Evolutionary conservation across 2,329 filamentous ascomycete species (phyloP).

Genomic region (Alternaria infectoria): DNA sequence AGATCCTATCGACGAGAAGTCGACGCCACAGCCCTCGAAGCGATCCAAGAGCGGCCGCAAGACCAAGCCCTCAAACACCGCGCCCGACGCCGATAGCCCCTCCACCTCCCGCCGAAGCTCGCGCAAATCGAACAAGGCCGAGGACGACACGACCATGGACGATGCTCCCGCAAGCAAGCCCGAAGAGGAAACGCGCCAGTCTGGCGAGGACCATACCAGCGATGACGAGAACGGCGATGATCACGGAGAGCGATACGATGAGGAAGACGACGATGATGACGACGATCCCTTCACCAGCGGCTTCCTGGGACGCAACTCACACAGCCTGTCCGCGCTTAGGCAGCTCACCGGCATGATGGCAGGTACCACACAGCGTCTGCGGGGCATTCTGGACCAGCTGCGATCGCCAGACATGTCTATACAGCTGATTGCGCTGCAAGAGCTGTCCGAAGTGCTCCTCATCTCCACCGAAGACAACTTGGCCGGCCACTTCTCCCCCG

Average conservation of each 20-base stretch:
- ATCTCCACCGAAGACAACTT: constrained; percentile 97
- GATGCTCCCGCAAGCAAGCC: constrained; percentile 69
- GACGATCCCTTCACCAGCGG: constrained; percentile 65
- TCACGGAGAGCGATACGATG: constrained; percentile 55
- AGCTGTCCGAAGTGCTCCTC: constrained; percentile 89
- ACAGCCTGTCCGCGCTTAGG: constrained; percentile 75
- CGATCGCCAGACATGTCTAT: constrained; percentile 83
- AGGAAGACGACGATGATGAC: constrained; percentile 62
- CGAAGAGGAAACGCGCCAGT: constrained; percentile 52
- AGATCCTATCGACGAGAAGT: constrained; percentile 68
- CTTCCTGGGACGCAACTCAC: constrained; percentile 70
- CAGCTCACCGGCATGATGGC: constrained; percentile 89
- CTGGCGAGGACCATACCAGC: constrained; percentile 48
- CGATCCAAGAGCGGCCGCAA: constrained; percentile 79
- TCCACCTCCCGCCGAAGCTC: constrained; percentile 42
- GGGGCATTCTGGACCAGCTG: constrained; percentile 66
- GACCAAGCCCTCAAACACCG: constrained; percentile 49
- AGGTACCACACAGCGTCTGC: constrained; percentile 77
- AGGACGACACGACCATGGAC: constrained; percentile 74
- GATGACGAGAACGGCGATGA: constrained; percentile 61
- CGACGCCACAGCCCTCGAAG: constrained; percentile 67
- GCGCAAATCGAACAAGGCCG: constrained; percentile 50
- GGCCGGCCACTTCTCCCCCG: constrained; percentile 91
- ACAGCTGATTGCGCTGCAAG: constrained; percentile 90
- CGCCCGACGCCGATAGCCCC: constrained; percentile 25